Evolutionary conservation across 768 basidiomycete species (phyloP).

Genomic region (Brasilioporus rufonigricans): DNA sequence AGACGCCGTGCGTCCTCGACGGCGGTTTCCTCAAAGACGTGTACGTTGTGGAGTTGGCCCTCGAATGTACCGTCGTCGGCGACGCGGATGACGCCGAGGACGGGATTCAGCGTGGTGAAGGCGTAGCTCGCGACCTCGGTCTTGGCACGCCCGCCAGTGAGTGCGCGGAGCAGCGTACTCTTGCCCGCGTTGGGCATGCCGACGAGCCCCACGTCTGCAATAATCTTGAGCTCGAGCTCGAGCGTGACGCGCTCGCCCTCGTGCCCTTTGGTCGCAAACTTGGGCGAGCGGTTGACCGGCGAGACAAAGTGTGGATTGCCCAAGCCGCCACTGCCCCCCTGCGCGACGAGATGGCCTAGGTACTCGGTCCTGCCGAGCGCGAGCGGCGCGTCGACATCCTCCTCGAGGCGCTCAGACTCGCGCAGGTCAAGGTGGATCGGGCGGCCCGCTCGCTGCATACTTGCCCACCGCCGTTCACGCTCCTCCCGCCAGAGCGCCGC

Average conservation of each 20-base stretch:
- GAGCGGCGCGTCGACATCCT: constrained; percentile 49
- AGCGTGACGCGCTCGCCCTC: constrained; percentile 74
- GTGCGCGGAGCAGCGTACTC: constrained; percentile 85
- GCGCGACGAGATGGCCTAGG: constrained; percentile 63
- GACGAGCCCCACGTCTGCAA: constrained; percentile 94
- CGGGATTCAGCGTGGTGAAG: constrained; percentile 94
- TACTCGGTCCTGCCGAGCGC: constrained; percentile 53
- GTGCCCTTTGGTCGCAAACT: constrained; percentile 78
- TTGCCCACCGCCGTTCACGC: constrained; percentile 50
- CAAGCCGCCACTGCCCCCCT: constrained; percentile 77
- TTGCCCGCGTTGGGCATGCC: constrained; percentile 96
- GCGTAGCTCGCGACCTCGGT: constrained; percentile 88
- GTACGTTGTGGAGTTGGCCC: constrained; percentile 48
- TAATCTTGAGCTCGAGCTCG: constrained; percentile 87
- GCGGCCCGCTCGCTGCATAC: constrained; percentile 39
- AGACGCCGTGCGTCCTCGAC: constrained; percentile 47
- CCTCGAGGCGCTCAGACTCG: constrained; percentile 40
- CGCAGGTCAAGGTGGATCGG: constrained; percentile 65
- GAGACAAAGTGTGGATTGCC: constrained; percentile 88
- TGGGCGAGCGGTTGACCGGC: constrained; percentile 70
- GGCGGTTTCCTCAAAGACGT: constrained; percentile 65
- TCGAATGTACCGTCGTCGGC: constrained; percentile 76
- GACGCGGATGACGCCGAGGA: constrained; percentile 87
- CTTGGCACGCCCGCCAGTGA: constrained; percentile 82
- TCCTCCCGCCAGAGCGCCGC: constrained; percentile 57